Conservation (phyloP, 2,329 filamentous ascomycete species). For the Sporothrix mexicana region DNA sequence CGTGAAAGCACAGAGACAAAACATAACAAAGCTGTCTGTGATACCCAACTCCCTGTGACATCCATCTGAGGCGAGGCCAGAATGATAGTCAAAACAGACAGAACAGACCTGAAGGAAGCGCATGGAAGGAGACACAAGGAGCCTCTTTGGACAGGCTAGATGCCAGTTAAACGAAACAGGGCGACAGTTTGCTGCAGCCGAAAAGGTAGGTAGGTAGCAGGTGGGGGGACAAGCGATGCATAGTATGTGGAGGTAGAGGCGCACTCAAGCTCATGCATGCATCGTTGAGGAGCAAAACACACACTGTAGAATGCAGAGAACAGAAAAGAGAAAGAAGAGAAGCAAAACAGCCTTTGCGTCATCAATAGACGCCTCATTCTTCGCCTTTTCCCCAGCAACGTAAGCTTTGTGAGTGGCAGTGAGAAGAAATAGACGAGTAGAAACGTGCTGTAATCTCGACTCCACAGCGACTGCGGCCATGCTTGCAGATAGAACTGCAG, state of each 20-base stretch:
- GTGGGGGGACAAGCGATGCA: background rate
- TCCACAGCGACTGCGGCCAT: conserved; percentile 9
- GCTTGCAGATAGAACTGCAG: background rate
- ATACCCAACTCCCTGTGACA: background rate
- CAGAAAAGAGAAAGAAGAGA: no score
- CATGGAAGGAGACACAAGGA: conserved; percentile 13
- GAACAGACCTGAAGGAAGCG: background rate
- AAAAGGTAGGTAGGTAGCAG: background rate
- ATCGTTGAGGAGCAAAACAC: background rate
- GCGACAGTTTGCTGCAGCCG: background rate
- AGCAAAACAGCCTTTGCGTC: background rate
- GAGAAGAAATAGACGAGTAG: no score
- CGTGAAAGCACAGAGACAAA: background rate
- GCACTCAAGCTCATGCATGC: background rate
- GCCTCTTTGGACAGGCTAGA: background rate
- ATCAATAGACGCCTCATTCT: background rate
- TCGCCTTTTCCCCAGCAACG: no score
- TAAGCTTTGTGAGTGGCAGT: no score
- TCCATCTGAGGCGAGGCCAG: background rate
- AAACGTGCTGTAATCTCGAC: background rate
- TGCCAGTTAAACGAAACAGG: conserved; percentile 11
- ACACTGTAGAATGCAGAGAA: background rate
- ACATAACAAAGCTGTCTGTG: background rate
- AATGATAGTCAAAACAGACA: background rate
- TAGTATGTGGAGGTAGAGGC: background rate